phyloP scores from a whole-genome alignment of 352 stramenopile genomes.

The Globisporangium paroecandrum region DNA sequence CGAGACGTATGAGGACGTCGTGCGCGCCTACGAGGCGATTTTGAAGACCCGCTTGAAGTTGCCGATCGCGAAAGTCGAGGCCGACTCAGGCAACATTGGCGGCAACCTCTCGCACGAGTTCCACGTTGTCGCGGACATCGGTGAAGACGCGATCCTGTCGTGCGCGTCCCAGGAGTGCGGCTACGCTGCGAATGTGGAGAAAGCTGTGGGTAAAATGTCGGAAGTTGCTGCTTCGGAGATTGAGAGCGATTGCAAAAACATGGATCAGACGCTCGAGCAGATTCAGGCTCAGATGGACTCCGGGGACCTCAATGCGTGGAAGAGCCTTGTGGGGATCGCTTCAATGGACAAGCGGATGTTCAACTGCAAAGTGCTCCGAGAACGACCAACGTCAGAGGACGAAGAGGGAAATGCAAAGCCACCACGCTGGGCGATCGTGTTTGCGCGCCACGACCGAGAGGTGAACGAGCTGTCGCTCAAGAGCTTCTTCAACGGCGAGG shows the following conservation, averaged over 20 bases:
- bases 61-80: constrained; percentile 74
- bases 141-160: constrained; percentile 80
- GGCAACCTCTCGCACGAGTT: constrained; percentile 89
- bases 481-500: constrained; percentile 58
- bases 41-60: constrained; percentile 61
- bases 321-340: constrained; percentile 22
- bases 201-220: constrained; percentile 48
- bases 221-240: neutral
- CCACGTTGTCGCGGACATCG: constrained; percentile 77
- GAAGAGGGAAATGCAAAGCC: constrained; percentile 8
- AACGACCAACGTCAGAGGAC: constrained; percentile 23
- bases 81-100: constrained; percentile 86
- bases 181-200: constrained; percentile 89
- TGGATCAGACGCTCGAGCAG: constrained; percentile 21
- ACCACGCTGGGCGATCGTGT: constrained; percentile 40
- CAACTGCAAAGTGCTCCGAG: constrained; percentile 35
- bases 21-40: constrained; percentile 74
- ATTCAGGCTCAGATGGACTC: constrained; percentile 18
- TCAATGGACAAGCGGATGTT: constrained; percentile 18
- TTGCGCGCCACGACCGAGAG: constrained; percentile 54
- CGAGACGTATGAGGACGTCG: constrained; percentile 79
- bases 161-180: constrained; percentile 50
- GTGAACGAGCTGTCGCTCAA: constrained; percentile 74
- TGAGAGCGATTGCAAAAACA: constrained; percentile 4
- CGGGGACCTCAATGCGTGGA: constrained; percentile 26